Evolutionary conservation across 306 rosid species (phyloP).

Genomic region (Purshia tridentata): DNA sequence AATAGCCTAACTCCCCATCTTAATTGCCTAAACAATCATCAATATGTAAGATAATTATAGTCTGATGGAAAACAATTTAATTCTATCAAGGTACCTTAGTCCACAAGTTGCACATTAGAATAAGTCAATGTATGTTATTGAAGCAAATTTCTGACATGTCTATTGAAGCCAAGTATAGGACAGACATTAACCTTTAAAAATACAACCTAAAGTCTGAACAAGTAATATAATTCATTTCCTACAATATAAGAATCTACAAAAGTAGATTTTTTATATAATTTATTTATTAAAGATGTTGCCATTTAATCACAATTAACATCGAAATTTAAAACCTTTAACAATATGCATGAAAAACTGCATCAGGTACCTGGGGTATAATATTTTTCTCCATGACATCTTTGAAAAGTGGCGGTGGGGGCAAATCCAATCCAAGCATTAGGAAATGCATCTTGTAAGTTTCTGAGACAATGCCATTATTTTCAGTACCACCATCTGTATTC

Average conservation of each 20-base stretch:
- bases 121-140: neutral
- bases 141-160: neutral
- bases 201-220: neutral
- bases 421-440: slow-evolving; percentile 94
- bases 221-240: too few relatives aligned
- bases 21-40: neutral
- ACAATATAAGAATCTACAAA: neutral
- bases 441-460: slow-evolving; percentile 85
- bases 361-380: slow-evolving; percentile 88
- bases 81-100: neutral
- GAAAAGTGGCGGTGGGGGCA: slow-evolving; percentile 98
- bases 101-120: neutral
- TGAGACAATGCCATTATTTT: slow-evolving; percentile 34
- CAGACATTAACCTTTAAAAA: neutral
- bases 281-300: neutral
- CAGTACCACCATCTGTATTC: slow-evolving; percentile 48
- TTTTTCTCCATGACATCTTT: slow-evolving; percentile 99
- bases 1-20: neutral
- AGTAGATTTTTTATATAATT: neutral
- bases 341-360: neutral
- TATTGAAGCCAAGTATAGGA: neutral
- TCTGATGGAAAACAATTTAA: neutral
- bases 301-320: neutral
- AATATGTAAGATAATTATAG: neutral
- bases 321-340: too few relatives aligned